Conservation (phyloP, 2,329 filamentous ascomycete genomes). For the Zarea fungicola region DNA sequence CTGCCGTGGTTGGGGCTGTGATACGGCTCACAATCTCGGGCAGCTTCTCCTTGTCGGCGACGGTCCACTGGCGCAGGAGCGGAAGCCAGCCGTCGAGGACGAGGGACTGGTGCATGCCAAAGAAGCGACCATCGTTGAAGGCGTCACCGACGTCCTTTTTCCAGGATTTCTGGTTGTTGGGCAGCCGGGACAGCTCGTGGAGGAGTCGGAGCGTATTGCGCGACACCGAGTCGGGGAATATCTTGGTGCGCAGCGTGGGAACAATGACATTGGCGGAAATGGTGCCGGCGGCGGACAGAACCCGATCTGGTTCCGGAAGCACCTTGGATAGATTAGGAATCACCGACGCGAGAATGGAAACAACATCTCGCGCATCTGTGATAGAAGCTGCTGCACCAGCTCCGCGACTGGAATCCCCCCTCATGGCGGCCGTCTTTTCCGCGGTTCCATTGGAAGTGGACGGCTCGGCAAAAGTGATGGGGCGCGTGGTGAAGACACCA, state of each 20-base stretch:
- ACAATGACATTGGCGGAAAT: constrained; percentile 81
- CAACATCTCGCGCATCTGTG: constrained; percentile 65
- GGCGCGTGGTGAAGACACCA: constrained; percentile 89
- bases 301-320: constrained; percentile 78
- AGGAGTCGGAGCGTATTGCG: constrained; percentile 66
- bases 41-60: constrained; percentile 84
- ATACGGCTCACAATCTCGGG: constrained; percentile 74
- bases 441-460: constrained; percentile 28
- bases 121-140: constrained; percentile 86
- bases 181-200: constrained; percentile 69
- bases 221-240: constrained; percentile 81
- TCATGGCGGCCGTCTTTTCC: constrained; percentile 35
- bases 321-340: constrained; percentile 78
- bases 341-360: constrained; percentile 72
- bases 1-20: constrained; percentile 80
- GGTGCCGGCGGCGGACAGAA: constrained; percentile 68
- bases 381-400: too few species aligned
- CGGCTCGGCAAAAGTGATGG: constrained; percentile 64
- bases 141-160: constrained; percentile 89
- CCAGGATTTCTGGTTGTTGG: constrained; percentile 81
- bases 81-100: constrained; percentile 75
- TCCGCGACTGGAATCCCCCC: constrained; percentile 28
- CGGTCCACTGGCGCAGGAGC: constrained; percentile 75
- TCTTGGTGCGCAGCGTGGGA: constrained; percentile 75
- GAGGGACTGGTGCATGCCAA: constrained; percentile 61